Percentiles rank a stretch among this genome's conserved stretches.
phyloP scores from a whole-genome alignment of 2,329 filamentous ascomycete genomes.

The Exophiala dermatitidis region DNA sequence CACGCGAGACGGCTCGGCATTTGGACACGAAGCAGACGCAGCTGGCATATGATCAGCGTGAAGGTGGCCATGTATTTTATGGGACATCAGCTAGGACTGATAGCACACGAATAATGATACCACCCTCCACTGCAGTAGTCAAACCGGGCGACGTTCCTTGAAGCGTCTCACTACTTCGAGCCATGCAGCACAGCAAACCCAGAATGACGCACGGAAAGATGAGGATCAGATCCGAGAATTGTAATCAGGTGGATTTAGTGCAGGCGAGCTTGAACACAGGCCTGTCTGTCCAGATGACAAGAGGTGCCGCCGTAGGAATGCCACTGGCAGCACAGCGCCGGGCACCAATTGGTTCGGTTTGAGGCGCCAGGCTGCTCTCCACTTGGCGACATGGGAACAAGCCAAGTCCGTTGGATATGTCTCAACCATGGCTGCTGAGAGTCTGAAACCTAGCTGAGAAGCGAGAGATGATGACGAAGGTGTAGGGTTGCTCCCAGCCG shows the following conservation, averaged over 20 bases:
- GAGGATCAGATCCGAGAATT: slow-evolving; percentile 7
- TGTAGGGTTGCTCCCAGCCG: neutral
- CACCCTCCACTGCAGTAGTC: too few relatives aligned
- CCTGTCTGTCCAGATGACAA: too few relatives aligned
- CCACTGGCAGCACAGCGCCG: neutral
- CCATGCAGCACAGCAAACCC: neutral
- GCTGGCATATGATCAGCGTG: too few relatives aligned
- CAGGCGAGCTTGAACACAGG: slow-evolving; percentile 41
- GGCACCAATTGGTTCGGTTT: slow-evolving; percentile 2
- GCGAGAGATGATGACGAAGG: neutral
- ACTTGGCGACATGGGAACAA: neutral
- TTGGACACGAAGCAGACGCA: too few relatives aligned
- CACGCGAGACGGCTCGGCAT: neutral
- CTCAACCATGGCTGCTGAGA: neutral
- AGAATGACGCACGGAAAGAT: slow-evolving; percentile 26
- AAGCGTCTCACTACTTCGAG: slow-evolving; percentile 9
- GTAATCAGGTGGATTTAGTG: slow-evolving; percentile 3
- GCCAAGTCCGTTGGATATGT: slow-evolving; percentile 8
- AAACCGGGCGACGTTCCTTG: neutral
- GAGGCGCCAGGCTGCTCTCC: neutral
- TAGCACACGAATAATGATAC: too few relatives aligned
- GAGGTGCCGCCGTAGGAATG: neutral
- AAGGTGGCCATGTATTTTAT: too few relatives aligned
- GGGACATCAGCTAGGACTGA: too few relatives aligned
- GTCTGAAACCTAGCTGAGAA: neutral